Evolutionary conservation across 2,329 filamentous ascomycete species (phyloP), one percentile per base, ranked within the genome.

Genomic region (Alternaria brassicicola): DNA sequence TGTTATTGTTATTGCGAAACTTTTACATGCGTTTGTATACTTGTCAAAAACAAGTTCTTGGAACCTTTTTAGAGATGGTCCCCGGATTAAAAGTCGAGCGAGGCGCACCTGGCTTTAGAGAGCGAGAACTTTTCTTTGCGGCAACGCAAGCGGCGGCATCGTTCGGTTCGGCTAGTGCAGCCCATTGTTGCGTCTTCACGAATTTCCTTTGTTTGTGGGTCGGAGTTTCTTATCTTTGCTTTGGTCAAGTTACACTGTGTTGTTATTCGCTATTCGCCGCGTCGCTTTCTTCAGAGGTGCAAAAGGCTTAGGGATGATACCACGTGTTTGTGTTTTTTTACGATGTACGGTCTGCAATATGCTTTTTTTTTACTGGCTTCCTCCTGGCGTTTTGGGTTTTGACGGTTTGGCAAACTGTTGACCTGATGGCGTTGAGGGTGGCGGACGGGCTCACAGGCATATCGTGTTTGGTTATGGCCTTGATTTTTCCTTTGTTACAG

Each of bases 241-340:
- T 36, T 53, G 42, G 28, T 39, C 60, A 56, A 47, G 28, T 41
- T 19, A 46, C 42, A 50, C 30, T 47, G 52, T 53, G 61, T 52
- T 45, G 6, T 31, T 57, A 26, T 30, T 65, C 55, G 48, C 48
- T 62, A 49, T 57, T 60, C 43, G 55, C 48, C 57, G 38, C 33
- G 55, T 47, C 46, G 53, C 64, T 55, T 66, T 49, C 45, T 62
- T 36, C 43, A 38, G 50, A 55, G 52, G 52, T 39, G 55, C 46
- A 48, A 10, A 13, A 52, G 56, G 51, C n/a, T 54, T 39, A 23
- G 67, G 71, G 66, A 75, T 71, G 70, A 74, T 75, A 72, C 71
- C 71, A 75, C 46, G 58, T 68, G 57, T n/a, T n/a, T n/a, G n/a
- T 66, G 66, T 66, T n/a, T 62, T 67, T 66, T 15, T 62, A 43